Evolutionary conservation across 441 rosid genomes (phyloP).

Genomic region (Populus hybrid): DNA sequence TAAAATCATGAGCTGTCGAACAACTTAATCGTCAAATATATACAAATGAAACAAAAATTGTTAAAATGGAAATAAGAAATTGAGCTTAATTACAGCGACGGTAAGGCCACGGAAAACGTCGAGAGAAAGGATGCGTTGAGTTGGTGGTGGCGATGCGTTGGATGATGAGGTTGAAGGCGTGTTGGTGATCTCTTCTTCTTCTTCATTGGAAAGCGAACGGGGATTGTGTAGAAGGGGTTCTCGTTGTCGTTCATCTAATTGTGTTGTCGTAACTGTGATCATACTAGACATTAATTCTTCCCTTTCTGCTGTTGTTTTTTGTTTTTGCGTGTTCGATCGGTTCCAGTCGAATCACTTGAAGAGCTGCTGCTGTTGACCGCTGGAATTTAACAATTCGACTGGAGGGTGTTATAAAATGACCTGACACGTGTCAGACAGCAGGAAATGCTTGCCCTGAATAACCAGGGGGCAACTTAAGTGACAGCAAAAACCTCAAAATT

Average conservation of each 20-base stretch:
- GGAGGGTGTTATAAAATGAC: no score
- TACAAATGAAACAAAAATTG: not conserved
- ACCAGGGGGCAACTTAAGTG: no score
- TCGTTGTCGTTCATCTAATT: slow-evolving; percentile 23
- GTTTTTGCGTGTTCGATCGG: no score
- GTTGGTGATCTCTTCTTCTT: slow-evolving; percentile 20
- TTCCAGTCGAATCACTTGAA: not conserved
- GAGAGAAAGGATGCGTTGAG: slow-evolving; percentile 48
- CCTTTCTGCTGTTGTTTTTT: not conserved
- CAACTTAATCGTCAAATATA: not conserved
- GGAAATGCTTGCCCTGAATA: no score
- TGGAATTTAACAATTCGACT: no score
- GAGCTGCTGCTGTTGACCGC: not conserved
- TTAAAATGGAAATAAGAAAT: not conserved
- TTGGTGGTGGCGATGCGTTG: slow-evolving; percentile 15
- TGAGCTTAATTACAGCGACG: slow-evolving; percentile 39
- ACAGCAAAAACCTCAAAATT: no score
- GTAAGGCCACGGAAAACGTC: slow-evolving; percentile 69
- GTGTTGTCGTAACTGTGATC: slow-evolving; percentile 17
- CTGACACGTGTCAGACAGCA: no score
- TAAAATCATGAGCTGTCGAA: slow-evolving; percentile 53
- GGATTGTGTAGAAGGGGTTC: slow-evolving; percentile 30
- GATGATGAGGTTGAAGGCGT: slow-evolving; percentile 26
- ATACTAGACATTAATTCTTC: slow-evolving; percentile 23
- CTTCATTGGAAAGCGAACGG: not conserved